Evolutionary conservation across 768 basidiomycete genomes (phyloP).

Genomic region (Russula emetica): DNA sequence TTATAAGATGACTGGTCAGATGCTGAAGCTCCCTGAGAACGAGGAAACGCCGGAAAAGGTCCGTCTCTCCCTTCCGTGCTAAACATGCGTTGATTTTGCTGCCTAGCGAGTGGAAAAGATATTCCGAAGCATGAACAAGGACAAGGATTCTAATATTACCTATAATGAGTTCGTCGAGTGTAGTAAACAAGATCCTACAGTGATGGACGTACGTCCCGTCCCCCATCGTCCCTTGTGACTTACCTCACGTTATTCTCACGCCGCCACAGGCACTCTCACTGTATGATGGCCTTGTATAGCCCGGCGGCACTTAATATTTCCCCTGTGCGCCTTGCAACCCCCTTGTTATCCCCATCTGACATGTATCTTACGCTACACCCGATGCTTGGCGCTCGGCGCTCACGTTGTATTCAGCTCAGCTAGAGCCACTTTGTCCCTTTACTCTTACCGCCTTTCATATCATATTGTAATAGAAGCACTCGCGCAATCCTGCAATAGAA

Average conservation of each 20-base stretch:
- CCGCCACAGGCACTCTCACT: constrained; percentile 75
- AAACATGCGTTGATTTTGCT: constrained; percentile 21
- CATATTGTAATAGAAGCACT: constrained; percentile 13
- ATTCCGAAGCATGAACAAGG: constrained; percentile 93
- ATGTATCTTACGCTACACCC: constrained; percentile 7
- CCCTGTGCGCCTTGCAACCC: not conserved
- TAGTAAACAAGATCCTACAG: constrained; percentile 97
- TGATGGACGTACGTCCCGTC: constrained; percentile 73
- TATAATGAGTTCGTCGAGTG: constrained; percentile 98
- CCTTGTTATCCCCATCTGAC: constrained; percentile 6
- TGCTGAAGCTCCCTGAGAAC: constrained; percentile 97
- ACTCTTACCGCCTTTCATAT: not conserved
- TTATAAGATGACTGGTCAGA: constrained; percentile 99
- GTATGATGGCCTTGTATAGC: constrained; percentile 86
- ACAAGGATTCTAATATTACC: constrained; percentile 89
- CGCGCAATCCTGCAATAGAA: not conserved
- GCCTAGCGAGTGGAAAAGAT: constrained; percentile 95
- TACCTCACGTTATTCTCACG: constrained; percentile 22
- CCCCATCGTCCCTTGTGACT: not conserved
- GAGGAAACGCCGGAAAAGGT: constrained; percentile 99
- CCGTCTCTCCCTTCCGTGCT: not conserved
- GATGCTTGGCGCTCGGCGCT: constrained; percentile 6
- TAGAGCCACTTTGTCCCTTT: not conserved
- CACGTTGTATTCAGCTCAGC: constrained; percentile 7
- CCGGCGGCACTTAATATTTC: not conserved